Conservation (phyloP, 2,329 filamentous ascomycete genomes). For the Coleophoma crateriformis region DNA sequence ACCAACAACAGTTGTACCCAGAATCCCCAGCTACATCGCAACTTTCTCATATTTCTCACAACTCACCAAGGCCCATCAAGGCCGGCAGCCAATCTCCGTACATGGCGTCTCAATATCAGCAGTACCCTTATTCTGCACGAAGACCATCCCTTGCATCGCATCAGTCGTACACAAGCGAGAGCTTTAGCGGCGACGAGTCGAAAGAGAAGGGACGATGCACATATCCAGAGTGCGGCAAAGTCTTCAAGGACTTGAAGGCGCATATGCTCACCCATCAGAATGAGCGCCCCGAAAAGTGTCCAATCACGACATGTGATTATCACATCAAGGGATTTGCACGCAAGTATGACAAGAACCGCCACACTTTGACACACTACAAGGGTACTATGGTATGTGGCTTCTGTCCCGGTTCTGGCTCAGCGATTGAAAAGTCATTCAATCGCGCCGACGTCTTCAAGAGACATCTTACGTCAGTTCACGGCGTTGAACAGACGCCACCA, state of each 20-base stretch:
- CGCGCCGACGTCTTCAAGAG: slow-evolving; percentile 96
- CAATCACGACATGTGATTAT: slow-evolving; percentile 89
- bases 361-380: slow-evolving; percentile 95
- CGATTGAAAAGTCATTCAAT: slow-evolving; percentile 93
- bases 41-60: slow-evolving; percentile 18
- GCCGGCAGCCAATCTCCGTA: slow-evolving; percentile 25
- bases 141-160: slow-evolving; percentile 20
- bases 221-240: slow-evolving; percentile 51
- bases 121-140: slow-evolving; percentile 23
- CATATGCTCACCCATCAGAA: slow-evolving; percentile 96
- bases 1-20: slow-evolving; percentile 22
- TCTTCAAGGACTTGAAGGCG: slow-evolving; percentile 65
- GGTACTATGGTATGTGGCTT: slow-evolving; percentile 98
- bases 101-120: slow-evolving; percentile 16
- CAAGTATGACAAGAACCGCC: slow-evolving; percentile 97
- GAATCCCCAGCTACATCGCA: slow-evolving; percentile 24
- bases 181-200: slow-evolving; percentile 24
- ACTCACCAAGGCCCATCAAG: slow-evolving; percentile 17
- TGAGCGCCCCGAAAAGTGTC: slow-evolving; percentile 92
- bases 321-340: slow-evolving; percentile 90
- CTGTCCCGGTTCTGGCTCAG: slow-evolving; percentile 81
- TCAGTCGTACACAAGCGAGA: slow-evolving; percentile 23
- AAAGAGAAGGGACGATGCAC: slow-evolving; percentile 39
- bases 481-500: slow-evolving; percentile 88
- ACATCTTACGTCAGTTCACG: slow-evolving; percentile 87